Evolutionary conservation across 768 basidiomycete species (phyloP).

Genomic region (Omphalotus guepiniiformis): DNA sequence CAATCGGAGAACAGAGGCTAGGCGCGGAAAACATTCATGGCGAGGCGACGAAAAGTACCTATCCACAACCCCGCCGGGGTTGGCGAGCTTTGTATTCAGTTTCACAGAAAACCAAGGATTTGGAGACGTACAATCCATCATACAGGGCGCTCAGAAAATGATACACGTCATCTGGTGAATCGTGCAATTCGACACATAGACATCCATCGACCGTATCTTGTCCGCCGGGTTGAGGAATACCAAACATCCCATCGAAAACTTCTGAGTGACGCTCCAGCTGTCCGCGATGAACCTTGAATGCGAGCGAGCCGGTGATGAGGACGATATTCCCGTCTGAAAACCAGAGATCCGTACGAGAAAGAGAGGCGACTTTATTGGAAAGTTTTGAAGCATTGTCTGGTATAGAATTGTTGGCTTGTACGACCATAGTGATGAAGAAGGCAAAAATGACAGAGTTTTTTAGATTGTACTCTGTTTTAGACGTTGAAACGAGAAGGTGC

Average conservation of each 20-base stretch:
- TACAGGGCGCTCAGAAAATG: conserved; percentile 68
- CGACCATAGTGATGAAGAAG: no score
- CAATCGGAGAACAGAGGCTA: conserved; percentile 65
- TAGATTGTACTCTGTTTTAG: no score
- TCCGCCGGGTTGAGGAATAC: conserved; percentile 50
- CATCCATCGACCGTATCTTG: conserved; percentile 51
- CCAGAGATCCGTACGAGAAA: neutral
- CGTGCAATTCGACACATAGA: conserved; percentile 56
- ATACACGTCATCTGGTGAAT: conserved; percentile 61
- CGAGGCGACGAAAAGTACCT: conserved; percentile 56
- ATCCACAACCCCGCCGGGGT: neutral
- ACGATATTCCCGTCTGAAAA: conserved; percentile 10
- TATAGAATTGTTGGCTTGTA: no score
- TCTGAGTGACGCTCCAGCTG: conserved; percentile 75
- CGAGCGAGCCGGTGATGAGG: neutral
- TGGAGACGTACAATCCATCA: conserved; percentile 61
- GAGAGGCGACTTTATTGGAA: no score
- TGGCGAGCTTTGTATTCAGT: neutral
- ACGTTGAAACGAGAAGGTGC: no score
- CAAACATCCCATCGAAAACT: conserved; percentile 66
- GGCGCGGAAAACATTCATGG: conserved; percentile 44
- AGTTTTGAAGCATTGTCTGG: no score
- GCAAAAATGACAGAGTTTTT: no score
- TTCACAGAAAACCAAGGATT: neutral
- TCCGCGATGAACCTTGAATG: conserved; percentile 27